Evolutionary conservation across 345 rosid genomes (phyloP), one percentile per base, ranked within the genome.

Genomic region (Gossypium arboreum): DNA sequence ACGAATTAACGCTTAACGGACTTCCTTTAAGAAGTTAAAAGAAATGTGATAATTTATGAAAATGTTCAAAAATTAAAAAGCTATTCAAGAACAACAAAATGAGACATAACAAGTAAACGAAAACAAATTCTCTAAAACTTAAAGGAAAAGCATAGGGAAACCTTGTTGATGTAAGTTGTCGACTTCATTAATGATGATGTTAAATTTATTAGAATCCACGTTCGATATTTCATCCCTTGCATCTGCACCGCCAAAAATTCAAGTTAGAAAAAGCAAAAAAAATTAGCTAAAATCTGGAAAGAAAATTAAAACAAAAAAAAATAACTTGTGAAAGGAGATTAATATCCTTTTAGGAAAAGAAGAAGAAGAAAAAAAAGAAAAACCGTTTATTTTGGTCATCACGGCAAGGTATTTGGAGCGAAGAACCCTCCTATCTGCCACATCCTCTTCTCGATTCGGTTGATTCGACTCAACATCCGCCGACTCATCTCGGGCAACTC

Each of bases 401-500:
- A 92, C 77, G 15, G 83, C 86, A 67, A 81, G 94, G 71, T 92
- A 94, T 72, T 87, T 83, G 18, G 97, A 92, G 50, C 97, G 86
- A 13, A 94, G 90, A 76, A 79, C 79, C 18, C 98, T 82, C 47
- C 94, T 85, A 15, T 82, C 18, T 3, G 27, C 85, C 17, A 70
- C 58, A 27, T 73, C 58, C 7, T 74, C 75, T 62, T 77, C 72
- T 54, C 63, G 77, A 48, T 34, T 17, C 41, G 61, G 43, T 72
- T 41, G 69, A n/a, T 29, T 56, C 73, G 79, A 44, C 52, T 74
- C 76, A 15, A 34, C 72, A 20, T 43, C 43, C 5, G 64, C 57
- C 57, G 56, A 1, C 11, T n/a, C 67, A 47, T 27, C 17, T 25
- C 17, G 63, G 17, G 65, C 39, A 68, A 13, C 59, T 44, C 9